These are phyloP conservation scores for Amniculicola lignicola DNA, from an alignment of 495 filamentous ascomycete species.

Conservation along the genomic window DNA sequence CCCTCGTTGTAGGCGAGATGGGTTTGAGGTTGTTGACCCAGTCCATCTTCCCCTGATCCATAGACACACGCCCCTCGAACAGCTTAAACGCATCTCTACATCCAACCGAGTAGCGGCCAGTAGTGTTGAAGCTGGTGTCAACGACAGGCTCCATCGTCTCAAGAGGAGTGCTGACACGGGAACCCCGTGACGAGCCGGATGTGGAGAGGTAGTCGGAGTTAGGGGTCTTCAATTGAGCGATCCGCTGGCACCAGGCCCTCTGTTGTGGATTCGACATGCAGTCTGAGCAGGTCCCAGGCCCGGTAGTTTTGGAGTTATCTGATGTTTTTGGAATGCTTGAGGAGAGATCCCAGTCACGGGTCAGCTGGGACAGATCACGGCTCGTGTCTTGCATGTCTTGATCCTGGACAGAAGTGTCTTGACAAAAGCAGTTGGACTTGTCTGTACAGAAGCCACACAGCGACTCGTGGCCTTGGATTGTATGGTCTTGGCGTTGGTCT, in stretches of 20 bases:
- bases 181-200: neutral
- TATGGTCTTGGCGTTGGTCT: too few relatives aligned
- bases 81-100: slow-evolving; percentile 31
- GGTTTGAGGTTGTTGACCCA: slow-evolving; percentile 25
- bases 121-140: neutral
- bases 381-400: too few relatives aligned
- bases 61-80: slow-evolving; percentile 26
- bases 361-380: neutral
- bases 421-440: slow-evolving; percentile 26
- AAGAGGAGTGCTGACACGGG: neutral
- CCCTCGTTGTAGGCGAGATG: slow-evolving; percentile 1
- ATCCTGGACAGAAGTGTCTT: slow-evolving; percentile 6
- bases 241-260: slow-evolving; percentile 30
- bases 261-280: slow-evolving; percentile 28
- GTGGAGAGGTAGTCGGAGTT: neutral
- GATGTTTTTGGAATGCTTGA: neutral
- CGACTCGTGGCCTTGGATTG: too few relatives aligned
- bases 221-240: slow-evolving; percentile 8
- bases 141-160: slow-evolving; percentile 13
- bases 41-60: slow-evolving; percentile 22
- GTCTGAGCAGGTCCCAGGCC: slow-evolving; percentile 25
- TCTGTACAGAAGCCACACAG: slow-evolving; percentile 32
- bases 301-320: slow-evolving; percentile 1
- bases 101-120: slow-evolving; percentile 14
- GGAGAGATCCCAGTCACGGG: neutral